Evolutionary conservation across 768 basidiomycete species (phyloP).

Genomic region (Trametes cingulata): DNA sequence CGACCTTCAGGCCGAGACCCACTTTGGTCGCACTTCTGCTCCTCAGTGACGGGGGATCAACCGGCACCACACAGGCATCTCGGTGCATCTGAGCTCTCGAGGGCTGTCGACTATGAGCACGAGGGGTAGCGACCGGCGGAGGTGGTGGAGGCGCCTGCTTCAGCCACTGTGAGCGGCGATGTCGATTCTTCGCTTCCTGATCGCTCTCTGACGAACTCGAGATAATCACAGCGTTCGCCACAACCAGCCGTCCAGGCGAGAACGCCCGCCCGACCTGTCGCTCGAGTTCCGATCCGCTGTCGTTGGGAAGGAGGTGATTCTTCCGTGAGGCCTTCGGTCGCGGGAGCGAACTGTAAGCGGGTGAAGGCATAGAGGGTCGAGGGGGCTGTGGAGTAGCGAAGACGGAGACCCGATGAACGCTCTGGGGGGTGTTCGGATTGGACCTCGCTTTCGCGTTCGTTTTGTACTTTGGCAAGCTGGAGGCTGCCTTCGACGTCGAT

Average conservation of each 20-base stretch:
- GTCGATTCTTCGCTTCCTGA: not conserved
- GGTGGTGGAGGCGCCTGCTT: not conserved
- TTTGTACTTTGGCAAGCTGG: not conserved
- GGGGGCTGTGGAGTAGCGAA: conserved; percentile 15
- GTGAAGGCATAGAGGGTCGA: not conserved
- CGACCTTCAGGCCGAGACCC: conserved; percentile 15
- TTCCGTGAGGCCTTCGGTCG: not conserved
- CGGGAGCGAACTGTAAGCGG: not conserved
- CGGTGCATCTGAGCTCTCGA: not conserved
- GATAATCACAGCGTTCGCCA: conserved; percentile 28
- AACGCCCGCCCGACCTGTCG: conserved; percentile 14
- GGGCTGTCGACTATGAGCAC: not conserved
- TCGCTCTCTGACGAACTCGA: conserved; percentile 30
- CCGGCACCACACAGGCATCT: not conserved
- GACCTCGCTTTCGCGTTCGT: not conserved
- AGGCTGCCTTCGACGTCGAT: not conserved
- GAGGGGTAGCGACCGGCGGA: not conserved
- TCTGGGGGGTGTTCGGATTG: conserved; percentile 18
- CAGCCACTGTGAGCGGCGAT: conserved; percentile 1
- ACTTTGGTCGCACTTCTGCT: not conserved
- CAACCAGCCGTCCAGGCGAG: conserved; percentile 23
- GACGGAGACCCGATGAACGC: not conserved
- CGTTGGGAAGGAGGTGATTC: conserved; percentile 1
- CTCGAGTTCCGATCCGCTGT: conserved; percentile 30
- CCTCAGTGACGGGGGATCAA: not conserved